phyloP scores from a whole-genome alignment of 1,139 yeast genomes.

The Arxiozyma bovina region DNA sequence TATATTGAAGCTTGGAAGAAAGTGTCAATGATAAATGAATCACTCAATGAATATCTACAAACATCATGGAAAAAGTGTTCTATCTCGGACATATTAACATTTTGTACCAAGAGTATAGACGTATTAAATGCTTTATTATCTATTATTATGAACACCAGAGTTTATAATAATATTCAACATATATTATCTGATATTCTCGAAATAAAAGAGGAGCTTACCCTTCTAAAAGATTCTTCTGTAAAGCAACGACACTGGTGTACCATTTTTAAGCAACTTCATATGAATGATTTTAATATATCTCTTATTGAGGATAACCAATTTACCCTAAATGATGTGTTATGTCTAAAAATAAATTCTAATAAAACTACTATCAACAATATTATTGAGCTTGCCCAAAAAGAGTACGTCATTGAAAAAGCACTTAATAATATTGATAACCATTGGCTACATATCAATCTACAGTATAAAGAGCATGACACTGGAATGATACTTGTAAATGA shows the following conservation, averaged over 20 bases:
- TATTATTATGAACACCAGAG: conserved; percentile 30
- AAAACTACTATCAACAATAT: conserved; percentile 42
- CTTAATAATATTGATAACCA: conserved; percentile 38
- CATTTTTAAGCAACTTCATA: conserved; percentile 33
- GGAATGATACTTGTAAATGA: conserved; percentile 53
- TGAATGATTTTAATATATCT: not conserved
- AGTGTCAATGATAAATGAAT: not conserved
- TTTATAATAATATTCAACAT: conserved; percentile 52
- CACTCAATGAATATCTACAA: not conserved
- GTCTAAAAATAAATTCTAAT: conserved; percentile 42
- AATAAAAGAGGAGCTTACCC: not conserved
- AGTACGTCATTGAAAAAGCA: conserved; percentile 54
- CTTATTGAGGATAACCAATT: conserved; percentile 13
- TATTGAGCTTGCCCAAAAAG: conserved; percentile 63
- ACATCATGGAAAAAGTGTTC: not conserved
- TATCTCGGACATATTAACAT: not conserved
- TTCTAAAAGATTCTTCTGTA: conserved; percentile 48
- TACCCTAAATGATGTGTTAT: conserved; percentile 56
- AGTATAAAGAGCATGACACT: conserved; percentile 46
- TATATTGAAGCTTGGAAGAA: not conserved
- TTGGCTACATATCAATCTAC: conserved; percentile 46
- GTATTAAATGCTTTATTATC: not conserved
- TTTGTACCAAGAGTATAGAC: not conserved
- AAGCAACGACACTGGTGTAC: conserved; percentile 62
- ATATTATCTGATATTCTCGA: conserved; percentile 31